Evolutionary conservation across 2,329 filamentous ascomycete species (phyloP), one percentile per base, ranked within the genome.

Genomic region (Drechslerella coelobrocha): DNA sequence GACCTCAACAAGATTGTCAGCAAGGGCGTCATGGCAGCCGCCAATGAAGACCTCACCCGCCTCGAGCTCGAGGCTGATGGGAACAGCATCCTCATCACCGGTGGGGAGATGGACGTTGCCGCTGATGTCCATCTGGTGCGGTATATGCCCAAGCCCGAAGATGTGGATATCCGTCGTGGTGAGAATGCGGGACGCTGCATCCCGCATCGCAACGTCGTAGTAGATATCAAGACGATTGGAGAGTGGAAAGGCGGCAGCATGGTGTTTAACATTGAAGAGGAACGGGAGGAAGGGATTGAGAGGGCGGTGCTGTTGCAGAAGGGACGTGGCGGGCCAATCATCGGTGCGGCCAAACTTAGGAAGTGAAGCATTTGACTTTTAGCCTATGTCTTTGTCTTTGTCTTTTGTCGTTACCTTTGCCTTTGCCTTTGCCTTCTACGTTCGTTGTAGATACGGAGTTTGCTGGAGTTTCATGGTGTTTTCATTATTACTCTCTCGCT

Each of bases 151-250:
- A 73, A 72, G 7, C 74, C 75, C 12, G 72, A 77, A 37, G 74
- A 61, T 7, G 72, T 79, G 34, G 78, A 79, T 61, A 74, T 79
- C 29, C 74, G 75, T 9, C 77, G 77, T 48, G 78, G 77, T 0
- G 75, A 76, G 2, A 79, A 79, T 72, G 79, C 78, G 74, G 77
- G 77, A 24, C 78, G 78, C 73, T 79, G 78, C 55, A 61, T 80
- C 12, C 61, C 74, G 26, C 77, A 79, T 54, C 75, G 74, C 29
- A 78, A 79, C 56, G 63, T 76, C 0, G 78, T 79, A 1, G 75
- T 74, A 29, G 75, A 76, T 23, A 59, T 79, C 6, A 72, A 73
- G 52, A 79, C 78, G 74, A 74, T 78, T 63, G 78, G 78, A 4
- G 77, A 79, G 61, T 79, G 78, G 78, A 73, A 31, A 17, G 78